A percentile compares a stretch with the other conserved stretches of the same genome.
Conservation (phyloP, 2,329 filamentous ascomycete genomes). For the Aspergillus sp. region DNA sequence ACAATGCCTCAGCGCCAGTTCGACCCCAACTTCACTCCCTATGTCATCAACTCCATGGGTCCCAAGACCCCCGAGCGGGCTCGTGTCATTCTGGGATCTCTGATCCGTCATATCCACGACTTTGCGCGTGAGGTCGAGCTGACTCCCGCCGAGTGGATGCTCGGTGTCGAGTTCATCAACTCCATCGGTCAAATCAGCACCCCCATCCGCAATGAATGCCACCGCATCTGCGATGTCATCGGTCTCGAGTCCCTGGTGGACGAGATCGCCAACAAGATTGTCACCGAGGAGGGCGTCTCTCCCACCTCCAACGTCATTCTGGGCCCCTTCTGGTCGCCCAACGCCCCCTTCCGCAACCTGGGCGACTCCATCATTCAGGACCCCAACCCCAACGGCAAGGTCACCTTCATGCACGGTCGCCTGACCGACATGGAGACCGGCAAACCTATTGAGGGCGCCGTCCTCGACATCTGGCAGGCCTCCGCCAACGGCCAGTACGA, state of each 20-base stretch:
- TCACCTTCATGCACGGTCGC: conserved; percentile 67
- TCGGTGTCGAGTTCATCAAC: conserved; percentile 73
- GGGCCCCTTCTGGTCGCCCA: conserved; percentile 74
- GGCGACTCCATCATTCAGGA: conserved; percentile 66
- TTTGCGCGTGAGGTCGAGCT: conserved; percentile 76
- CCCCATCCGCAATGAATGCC: conserved; percentile 69
- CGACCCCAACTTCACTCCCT: conserved; percentile 73
- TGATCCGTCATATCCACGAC: conserved; percentile 73
- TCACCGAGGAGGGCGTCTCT: conserved; percentile 58
- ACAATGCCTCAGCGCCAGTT: conserved; percentile 24
- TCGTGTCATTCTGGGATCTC: conserved; percentile 59
- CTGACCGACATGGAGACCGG: conserved; percentile 64
- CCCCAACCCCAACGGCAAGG: conserved; percentile 54
- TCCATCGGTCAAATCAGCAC: conserved; percentile 67
- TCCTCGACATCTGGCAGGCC: conserved; percentile 77
- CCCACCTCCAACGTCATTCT: conserved; percentile 75
- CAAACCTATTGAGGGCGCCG: conserved; percentile 63
- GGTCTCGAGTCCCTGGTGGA: conserved; percentile 74
- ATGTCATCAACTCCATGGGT: conserved; percentile 71
- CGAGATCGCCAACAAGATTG: conserved; percentile 69
- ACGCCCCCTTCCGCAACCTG: conserved; percentile 68
- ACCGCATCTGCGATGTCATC: conserved; percentile 69
- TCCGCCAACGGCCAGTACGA: conserved; percentile 74
- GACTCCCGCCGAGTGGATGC: conserved; percentile 73
- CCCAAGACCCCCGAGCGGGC: conserved; percentile 65